These are phyloP conservation scores for Penicillium riverlandense DNA, from an alignment of 495 filamentous ascomycete genomes.

Conservation along the genomic window DNA sequence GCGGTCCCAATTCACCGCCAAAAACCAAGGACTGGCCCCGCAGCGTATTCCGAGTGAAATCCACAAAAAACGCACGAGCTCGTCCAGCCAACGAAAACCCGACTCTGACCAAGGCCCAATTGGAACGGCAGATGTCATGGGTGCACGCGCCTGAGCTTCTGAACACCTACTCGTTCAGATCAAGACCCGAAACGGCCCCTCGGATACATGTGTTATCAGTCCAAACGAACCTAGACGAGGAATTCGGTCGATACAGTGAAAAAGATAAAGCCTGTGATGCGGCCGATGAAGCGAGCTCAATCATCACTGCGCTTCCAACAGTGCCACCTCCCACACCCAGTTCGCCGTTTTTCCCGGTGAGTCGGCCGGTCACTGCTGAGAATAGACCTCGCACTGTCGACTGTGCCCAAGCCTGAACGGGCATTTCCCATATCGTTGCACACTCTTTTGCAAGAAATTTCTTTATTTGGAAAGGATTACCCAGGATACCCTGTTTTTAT, in stretches of 20 bases:
- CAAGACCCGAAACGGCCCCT: conserved; percentile 19
- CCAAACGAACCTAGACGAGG: conserved; percentile 20
- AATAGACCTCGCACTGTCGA: background rate
- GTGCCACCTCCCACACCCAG: background rate
- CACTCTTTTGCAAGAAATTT: too few species aligned
- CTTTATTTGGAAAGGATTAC: too few species aligned
- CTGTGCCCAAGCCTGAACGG: too few species aligned
- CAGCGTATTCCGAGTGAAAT: conserved; percentile 28
- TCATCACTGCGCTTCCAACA: background rate
- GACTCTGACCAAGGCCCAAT: conserved; percentile 8
- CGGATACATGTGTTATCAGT: conserved; percentile 31
- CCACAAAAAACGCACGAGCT: conserved; percentile 8
- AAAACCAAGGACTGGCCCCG: conserved; percentile 24
- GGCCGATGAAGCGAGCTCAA: background rate
- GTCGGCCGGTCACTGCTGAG: background rate
- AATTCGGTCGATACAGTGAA: background rate
- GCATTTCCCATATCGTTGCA: too few species aligned
- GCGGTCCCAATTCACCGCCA: conserved; percentile 2
- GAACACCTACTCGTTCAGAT: conserved; percentile 31
- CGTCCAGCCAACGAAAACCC: background rate
- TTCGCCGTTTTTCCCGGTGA: background rate
- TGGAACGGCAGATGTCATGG: conserved; percentile 27
- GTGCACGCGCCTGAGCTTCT: conserved; percentile 20
- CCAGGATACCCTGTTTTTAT: too few species aligned
- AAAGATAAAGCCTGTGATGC: background rate